Base-by-base conservation (phyloP, 306 rosid species). In the Delonix regia region DNA sequence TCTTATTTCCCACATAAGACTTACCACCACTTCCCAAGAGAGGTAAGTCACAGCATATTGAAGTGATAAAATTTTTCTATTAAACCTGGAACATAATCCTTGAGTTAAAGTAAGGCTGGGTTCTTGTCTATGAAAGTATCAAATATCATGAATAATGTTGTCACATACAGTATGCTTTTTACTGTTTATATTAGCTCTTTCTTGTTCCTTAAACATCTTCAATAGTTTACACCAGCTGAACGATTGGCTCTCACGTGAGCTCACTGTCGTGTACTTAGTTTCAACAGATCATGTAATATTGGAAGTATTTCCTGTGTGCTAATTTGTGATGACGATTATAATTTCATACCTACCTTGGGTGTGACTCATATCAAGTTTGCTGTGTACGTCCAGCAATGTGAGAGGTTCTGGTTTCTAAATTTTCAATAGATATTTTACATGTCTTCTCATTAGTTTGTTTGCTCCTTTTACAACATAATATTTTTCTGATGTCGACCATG, bases 11-110 rank as follows among this genome's bases (percentile, higher is more conserved):
- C 98, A 19, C 91, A 85, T 65, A 93, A 93, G 91, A 96, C 99
- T 41, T 96, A 96, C 87, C 98, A 75, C 83, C 99, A 96, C 85
- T 91, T 90, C 78, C 92, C 98, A 16, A 93, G 92, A 85, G 99
- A 96, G 98, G 99, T 93, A 88, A 56, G 79, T 28, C 76, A 63
- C 76, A 30, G 41, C 80, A 34, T 55, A 41, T 61, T 14, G 79
- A 41, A 75, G 45, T 71, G 67, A 81, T 73, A 57, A 75, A 76
- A 62, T 84, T 44, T 18, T 27, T n/a, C 21, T 18, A 8, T 36
- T 36, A 24, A 65, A 65, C 33, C 65, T 53, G 56, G 62, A 59
- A 65, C 61, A 25, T 78, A 16, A 18, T 80, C 61, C 47, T 66
- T 9, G 38, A 71, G 34, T n/a, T 69, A 14, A 30, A 77, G 15